Evolutionary conservation across 176 grass and related monocot genomes (phyloP).

Genomic region (Alloteropsis semialata): DNA sequence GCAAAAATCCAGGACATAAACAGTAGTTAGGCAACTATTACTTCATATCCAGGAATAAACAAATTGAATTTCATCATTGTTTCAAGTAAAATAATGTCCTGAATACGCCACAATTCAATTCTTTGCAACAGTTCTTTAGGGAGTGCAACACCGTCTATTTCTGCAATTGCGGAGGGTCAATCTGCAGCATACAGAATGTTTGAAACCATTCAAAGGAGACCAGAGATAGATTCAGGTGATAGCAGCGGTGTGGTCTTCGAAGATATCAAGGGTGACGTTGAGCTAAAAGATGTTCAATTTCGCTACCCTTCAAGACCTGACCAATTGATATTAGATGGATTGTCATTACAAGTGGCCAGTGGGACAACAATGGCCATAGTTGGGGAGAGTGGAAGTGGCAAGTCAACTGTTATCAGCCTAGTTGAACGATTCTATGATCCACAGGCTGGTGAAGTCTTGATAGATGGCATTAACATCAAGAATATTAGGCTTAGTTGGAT

Average conservation of each 20-base stretch:
- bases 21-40: not conserved
- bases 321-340: conserved; percentile 63
- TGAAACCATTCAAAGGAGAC: conserved; percentile 64
- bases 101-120: conserved; percentile 20
- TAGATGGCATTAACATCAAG: conserved; percentile 64
- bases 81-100: not conserved
- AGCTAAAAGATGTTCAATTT: conserved; percentile 68
- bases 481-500: conserved; percentile 52
- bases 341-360: conserved; percentile 55
- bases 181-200: conserved; percentile 77
- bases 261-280: conserved; percentile 63
- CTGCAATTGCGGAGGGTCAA: conserved; percentile 67
- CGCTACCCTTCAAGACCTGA: conserved; percentile 69
- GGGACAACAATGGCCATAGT: conserved; percentile 69
- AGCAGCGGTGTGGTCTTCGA: conserved; percentile 44
- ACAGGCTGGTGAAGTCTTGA: conserved; percentile 49
- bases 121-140: conserved; percentile 63
- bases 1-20: not conserved
- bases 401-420: conserved; percentile 68
- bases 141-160: conserved; percentile 56
- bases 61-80: not conserved
- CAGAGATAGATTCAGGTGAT: conserved; percentile 70
- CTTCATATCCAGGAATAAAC: not conserved
- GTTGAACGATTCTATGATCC: conserved; percentile 61
- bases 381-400: conserved; percentile 94